Evolutionary conservation across 306 rosid genomes (phyloP).

Genomic region (Nissolia schottii): DNA sequence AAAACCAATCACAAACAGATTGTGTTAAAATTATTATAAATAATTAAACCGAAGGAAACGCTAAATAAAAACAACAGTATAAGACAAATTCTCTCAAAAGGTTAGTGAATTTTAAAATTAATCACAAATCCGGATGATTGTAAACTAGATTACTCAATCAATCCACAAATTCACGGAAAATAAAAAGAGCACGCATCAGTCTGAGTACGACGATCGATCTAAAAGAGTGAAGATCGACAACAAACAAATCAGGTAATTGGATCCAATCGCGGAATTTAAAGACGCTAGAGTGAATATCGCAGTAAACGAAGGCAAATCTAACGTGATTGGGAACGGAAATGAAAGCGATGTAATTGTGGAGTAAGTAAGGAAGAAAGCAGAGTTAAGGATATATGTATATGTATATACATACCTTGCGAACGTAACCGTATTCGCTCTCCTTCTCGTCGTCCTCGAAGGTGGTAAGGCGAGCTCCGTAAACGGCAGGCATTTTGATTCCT

Average conservation of each 20-base stretch:
- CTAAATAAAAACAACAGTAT: background rate
- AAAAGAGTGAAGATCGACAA: background rate
- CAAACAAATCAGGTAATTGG: background rate
- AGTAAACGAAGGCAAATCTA: conserved; percentile 1
- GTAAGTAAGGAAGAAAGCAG: background rate
- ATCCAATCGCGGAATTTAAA: background rate
- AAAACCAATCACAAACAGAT: background rate
- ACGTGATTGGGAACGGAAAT: background rate
- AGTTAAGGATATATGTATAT: background rate
- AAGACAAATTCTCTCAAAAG: conserved; percentile 8
- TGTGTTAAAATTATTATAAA: background rate
- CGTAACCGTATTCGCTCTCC: conserved; percentile 99
- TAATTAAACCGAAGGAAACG: background rate
- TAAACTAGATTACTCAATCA: background rate
- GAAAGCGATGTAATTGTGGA: background rate
- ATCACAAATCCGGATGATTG: background rate
- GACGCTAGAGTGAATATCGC: background rate
- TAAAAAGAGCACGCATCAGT: background rate
- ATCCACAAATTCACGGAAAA: background rate
- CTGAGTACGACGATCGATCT: background rate
- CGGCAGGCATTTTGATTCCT: conserved; percentile 87
- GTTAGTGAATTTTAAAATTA: background rate
- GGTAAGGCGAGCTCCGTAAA: conserved; percentile 82
- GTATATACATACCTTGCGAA: conserved; percentile 89
- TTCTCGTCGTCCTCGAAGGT: conserved; percentile 96